Evolutionary conservation across 176 grass and related monocot species (phyloP), one percentile per base, ranked within the genome.

Genomic region (Phoenix dactylifera): DNA sequence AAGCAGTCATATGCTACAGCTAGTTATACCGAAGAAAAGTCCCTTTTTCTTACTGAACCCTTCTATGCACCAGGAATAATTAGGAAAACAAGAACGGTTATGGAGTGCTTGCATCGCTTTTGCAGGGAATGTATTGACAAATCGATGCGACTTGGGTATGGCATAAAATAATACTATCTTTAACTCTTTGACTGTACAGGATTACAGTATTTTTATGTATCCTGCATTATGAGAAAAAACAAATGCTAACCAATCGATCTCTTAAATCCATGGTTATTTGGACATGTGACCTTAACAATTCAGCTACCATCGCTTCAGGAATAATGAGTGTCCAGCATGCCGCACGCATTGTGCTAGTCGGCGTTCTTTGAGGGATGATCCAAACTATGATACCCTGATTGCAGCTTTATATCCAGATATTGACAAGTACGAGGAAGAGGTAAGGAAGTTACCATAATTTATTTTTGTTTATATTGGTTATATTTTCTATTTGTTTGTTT

Each of bases 81-180:
- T 60, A 74, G 80, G 63, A 92, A 92, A 62, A 87, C 88, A 66
- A 83, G 83, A 76, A 92, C 83, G 23, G 88, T 92, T 24, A 92
- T 92, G 88, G 88, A 92, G 58, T 92, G 88, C 62, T 53, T 92
- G 19, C 88, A 92, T 72, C 73, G 88, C 15, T 92, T 92, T 61
- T 92, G 88, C 44, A 86, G 83, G 60, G 88, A 92, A 65, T 92
- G 88, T 50, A 92, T 92, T 52, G 88, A 92, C 54, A 92, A 92
- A 83, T 92, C 88, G 60, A 86, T 92, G 88, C 76, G 86, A 52
- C 86, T 89, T 71, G 82, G 86, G 86, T 89, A 76, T 59, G 72
- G 39, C 58, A 12, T 29, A 7, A 35, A 44, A 12, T 44, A 44
- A 44, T 44, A 44, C 35, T 44, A 20, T 55, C 22, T 71, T 26